Base-by-base conservation (phyloP, 805 yeast genomes). In the Metschnikowia shivogae region DNA sequence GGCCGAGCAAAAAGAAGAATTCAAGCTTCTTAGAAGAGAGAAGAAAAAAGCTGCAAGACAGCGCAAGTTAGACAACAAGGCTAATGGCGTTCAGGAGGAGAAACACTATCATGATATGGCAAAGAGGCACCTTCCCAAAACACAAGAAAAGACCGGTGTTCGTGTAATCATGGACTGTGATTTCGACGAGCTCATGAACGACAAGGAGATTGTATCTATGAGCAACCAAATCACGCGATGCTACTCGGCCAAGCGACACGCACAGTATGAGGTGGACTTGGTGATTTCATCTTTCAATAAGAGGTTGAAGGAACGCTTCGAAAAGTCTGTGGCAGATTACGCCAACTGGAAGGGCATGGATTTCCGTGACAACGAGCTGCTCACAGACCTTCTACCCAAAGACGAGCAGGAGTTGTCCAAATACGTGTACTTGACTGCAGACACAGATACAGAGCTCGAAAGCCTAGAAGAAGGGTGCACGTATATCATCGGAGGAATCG, bases 401-500 rank as follows among this genome's bases (percentile, higher is more conserved):
- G 58, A 58, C 28, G 53, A 55, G n/a, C 59, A 52, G 20, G 72
- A 70, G 31, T 56, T 60, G 36, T 54, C 67, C 1, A 75, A 76
- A 31, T 71, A 68, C 34, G 75, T 88, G 0, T 92, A 93, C 57
- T 67, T 92, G 31, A 83, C 95, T 0, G 95, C 97, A 0, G 99
- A 92, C 57, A 84, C 97, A 0, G 86, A 82, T 7, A 85, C 84
- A 6, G 78, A 72, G 19, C 57, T 93, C 30, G 79, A 76, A 9
- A 77, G 71, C 22, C 68, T 92, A 43, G 81, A 83, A 49, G 78
- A 81, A 5, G 86, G 84, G 3, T 71, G 74, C 60, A 86, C 95
- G 0, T 92, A 92, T 55, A 80, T 92, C 35, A 81, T 92, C 40
- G 99, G 99, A 8, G 99, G 98, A 0, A 92, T 92, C 45, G 98